Evolutionary conservation across 129 eudicot genomes (phyloP).

Genomic region (carrot (Daucus carota)): DH1_v3.0 NC_030381.2:2747501-2748000

Average conservation of each 20-base stretch:
- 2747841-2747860: too few relatives aligned
- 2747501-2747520: conserved; percentile 84
- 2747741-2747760: conserved; percentile 89
- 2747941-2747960: too few relatives aligned
- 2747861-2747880: too few relatives aligned
- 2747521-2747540: conserved; percentile 80
- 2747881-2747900: too few relatives aligned
- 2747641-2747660: background rate
- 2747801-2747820: too few relatives aligned
- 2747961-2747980: too few relatives aligned
- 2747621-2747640: background rate
- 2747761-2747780: too few relatives aligned
- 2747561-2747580: too few relatives aligned
- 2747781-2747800: too few relatives aligned
- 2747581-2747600: background rate
- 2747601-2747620: background rate
- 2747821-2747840: too few relatives aligned
- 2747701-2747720: conserved; percentile 73
- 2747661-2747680: background rate
- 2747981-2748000: background rate
- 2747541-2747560: background rate
- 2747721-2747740: conserved; percentile 77
- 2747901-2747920: too few relatives aligned
- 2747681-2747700: background rate
- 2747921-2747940: too few relatives aligned